A percentile compares a stretch with the other conserved stretches of the same genome.
Evolutionary conservation across 2,329 filamentous ascomycete species (phyloP).

Genomic region (Clarireedia paspali): DNA sequence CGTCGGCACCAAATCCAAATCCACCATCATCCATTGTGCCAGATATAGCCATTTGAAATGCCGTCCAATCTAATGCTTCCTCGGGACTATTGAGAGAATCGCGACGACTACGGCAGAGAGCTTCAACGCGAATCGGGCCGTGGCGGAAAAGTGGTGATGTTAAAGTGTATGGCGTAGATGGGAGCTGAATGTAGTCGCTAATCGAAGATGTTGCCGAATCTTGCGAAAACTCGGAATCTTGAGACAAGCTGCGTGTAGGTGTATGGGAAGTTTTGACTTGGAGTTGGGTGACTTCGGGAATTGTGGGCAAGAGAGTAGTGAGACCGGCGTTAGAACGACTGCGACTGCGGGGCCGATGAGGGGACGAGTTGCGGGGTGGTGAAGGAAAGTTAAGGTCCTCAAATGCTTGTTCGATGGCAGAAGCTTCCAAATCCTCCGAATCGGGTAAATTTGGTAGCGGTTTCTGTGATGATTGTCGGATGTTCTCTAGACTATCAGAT

Average conservation of each 20-base stretch:
- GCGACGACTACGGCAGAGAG: constrained; percentile 35
- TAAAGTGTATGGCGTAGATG: constrained; percentile 39
- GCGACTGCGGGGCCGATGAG: constrained; percentile 24
- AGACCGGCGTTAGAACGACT: constrained; percentile 13
- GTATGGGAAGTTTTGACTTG: constrained; percentile 3
- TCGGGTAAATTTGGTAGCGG: not conserved
- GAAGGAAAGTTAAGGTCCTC: constrained; percentile 26
- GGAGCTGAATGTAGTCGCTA: constrained; percentile 31
- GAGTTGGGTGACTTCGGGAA: constrained; percentile 33
- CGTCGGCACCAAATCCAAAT: constrained; percentile 3
- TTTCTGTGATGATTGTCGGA: not conserved
- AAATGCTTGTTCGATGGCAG: constrained; percentile 13
- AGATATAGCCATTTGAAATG: constrained; percentile 57
- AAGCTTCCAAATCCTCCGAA: not conserved
- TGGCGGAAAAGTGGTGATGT: constrained; percentile 45
- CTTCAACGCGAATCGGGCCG: constrained; percentile 44
- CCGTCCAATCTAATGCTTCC: constrained; percentile 53
- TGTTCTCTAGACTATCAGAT: not conserved
- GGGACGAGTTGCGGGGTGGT: constrained; percentile 30
- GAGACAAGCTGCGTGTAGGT: constrained; percentile 2
- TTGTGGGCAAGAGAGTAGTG: constrained; percentile 32
- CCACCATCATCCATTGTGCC: constrained; percentile 46
- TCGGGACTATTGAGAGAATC: constrained; percentile 28
- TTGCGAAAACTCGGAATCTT: constrained; percentile 2
- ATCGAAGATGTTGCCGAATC: not conserved